Conservation (phyloP, 2,329 filamentous ascomycete genomes). For the Anthostomella pinea region DNA sequence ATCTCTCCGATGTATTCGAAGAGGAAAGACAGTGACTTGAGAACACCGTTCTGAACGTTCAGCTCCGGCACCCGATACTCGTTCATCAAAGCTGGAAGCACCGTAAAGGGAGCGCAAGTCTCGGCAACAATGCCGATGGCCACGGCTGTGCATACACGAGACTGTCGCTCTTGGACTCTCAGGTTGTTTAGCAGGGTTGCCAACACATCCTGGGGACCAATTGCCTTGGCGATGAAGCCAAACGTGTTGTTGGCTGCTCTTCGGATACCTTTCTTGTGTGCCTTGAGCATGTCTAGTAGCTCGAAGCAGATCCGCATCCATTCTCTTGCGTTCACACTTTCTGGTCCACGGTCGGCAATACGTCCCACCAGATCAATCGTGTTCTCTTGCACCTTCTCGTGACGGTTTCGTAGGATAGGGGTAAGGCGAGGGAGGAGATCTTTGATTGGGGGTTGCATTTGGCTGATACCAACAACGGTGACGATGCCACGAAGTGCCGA, state of each 20-base stretch:
- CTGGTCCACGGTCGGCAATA: conserved; percentile 94
- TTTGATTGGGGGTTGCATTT: conserved; percentile 98
- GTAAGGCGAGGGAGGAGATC: conserved; percentile 92
- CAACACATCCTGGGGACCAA: conserved; percentile 94
- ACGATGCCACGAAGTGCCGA: conserved; percentile 94
- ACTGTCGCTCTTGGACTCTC: conserved; percentile 94
- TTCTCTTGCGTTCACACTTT: conserved; percentile 93
- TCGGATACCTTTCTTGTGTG: conserved; percentile 98
- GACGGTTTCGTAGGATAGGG: conserved; percentile 95
- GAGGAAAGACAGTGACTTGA: conserved; percentile 94
- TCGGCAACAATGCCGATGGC: conserved; percentile 98
- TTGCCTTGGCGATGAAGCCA: conserved; percentile 98
- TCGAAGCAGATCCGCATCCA: conserved; percentile 99
- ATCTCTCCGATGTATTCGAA: conserved; percentile 99
- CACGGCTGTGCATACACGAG: conserved; percentile 95
- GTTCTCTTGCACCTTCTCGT: conserved; percentile 99
- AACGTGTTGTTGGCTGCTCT: conserved; percentile 99
- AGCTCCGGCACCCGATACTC: conserved; percentile 97
- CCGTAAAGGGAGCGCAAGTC: conserved; percentile 96
- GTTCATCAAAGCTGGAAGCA: conserved; percentile 98
- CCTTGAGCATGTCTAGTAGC: conserved; percentile 97
- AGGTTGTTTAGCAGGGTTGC: conserved; percentile 95
- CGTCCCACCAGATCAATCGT: conserved; percentile 97
- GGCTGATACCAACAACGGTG: conserved; percentile 93
- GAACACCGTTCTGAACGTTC: conserved; percentile 97